phyloP scores from a whole-genome alignment of 176 grass and related monocot species.

The Carex scoparia region DNA sequence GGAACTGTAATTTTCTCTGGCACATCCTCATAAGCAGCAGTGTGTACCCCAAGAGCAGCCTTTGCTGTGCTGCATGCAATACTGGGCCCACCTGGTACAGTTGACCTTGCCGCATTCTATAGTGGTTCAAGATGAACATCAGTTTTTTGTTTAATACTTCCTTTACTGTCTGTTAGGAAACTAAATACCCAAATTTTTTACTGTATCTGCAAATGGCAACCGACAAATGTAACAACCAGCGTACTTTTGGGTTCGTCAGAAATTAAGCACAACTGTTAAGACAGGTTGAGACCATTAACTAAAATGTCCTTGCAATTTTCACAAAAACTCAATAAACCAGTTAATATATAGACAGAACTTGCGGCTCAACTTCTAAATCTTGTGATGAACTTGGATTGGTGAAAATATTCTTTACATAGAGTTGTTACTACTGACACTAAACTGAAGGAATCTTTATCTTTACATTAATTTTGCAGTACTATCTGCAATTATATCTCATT shows the following conservation, averaged over 20 bases:
- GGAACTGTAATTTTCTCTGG: conserved; percentile 30
- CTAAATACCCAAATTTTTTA: background rate
- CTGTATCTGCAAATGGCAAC: background rate
- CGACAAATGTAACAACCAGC: background rate
- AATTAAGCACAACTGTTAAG: background rate
- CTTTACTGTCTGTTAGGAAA: background rate
- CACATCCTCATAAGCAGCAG: conserved; percentile 51
- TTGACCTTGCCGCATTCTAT: conserved; percentile 86
- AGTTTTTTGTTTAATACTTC: background rate
- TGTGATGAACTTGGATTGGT: background rate
- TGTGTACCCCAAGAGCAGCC: conserved; percentile 85
- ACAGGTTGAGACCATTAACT: background rate
- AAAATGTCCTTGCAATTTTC: background rate
- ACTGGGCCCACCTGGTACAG: conserved; percentile 90
- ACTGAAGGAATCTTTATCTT: background rate
- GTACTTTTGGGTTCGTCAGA: background rate
- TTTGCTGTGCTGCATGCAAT: conserved; percentile 93
- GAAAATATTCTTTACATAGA: background rate
- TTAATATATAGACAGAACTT: background rate
- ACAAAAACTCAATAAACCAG: background rate
- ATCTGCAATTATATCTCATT: background rate
- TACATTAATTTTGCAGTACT: background rate
- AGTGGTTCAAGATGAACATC: conserved; percentile 20
- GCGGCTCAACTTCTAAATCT: background rate
- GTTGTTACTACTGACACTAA: background rate